These are phyloP conservation scores for Pezicula carpinea DNA, from an alignment of 2,329 filamentous ascomycete genomes.

Conservation along the genomic window DNA sequence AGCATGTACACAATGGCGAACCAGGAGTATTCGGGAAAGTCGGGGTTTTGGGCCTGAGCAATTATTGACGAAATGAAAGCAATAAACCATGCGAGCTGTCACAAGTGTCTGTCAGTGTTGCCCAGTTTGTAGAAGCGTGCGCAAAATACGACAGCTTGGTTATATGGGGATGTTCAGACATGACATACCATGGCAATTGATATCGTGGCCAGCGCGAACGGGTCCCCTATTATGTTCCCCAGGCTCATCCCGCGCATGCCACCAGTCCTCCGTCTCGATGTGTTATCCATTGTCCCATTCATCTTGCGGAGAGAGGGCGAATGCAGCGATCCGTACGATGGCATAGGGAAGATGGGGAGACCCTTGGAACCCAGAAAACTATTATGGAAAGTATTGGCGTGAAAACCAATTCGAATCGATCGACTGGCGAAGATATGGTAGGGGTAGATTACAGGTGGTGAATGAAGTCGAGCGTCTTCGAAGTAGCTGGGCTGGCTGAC, in stretches of 20 bases:
- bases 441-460: slow-evolving; percentile 2
- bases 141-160: slow-evolving; percentile 1
- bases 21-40: slow-evolving; percentile 86
- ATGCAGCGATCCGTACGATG: slow-evolving; percentile 66
- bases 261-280: slow-evolving; percentile 41
- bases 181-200: slow-evolving; percentile 82
- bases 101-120: slow-evolving; percentile 19
- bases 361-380: slow-evolving; percentile 6
- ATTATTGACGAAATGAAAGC: slow-evolving; percentile 84
- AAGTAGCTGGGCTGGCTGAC: slow-evolving; percentile 11
- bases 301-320: slow-evolving; percentile 77
- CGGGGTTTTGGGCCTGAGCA: slow-evolving; percentile 45
- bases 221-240: slow-evolving; percentile 91
- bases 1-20: slow-evolving; percentile 86
- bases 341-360: slow-evolving; percentile 45
- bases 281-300: slow-evolving; percentile 62
- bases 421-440: slow-evolving; percentile 10
- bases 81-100: slow-evolving; percentile 90
- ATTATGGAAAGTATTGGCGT: slow-evolving; percentile 13
- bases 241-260: slow-evolving; percentile 59
- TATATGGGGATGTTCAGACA: slow-evolving; percentile 29
- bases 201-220: slow-evolving; percentile 89
- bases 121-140: slow-evolving; percentile 6
- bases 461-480: slow-evolving; percentile 15
- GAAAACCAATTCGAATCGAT: slow-evolving; percentile 18